These are phyloP conservation scores for Aspergillus egyptiacus DNA, from an alignment of 495 filamentous ascomycete genomes.

Conservation along the genomic window DNA sequence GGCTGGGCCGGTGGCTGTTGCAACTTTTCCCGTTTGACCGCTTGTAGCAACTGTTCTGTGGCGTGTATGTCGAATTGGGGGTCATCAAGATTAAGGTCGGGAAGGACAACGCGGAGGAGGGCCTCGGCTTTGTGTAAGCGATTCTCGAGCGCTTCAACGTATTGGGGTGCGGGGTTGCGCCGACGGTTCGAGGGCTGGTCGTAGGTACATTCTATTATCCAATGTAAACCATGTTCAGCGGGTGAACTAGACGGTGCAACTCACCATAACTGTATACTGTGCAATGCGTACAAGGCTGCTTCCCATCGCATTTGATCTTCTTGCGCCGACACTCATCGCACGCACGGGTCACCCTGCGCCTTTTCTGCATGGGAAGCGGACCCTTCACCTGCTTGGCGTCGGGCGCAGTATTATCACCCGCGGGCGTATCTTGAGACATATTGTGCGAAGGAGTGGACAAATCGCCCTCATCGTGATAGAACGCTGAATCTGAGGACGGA, in stretches of 20 bases:
- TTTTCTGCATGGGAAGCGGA: slow-evolving; percentile 68
- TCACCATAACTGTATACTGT: slow-evolving; percentile 97
- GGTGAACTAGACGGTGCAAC: slow-evolving; percentile 17
- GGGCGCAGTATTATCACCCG: slow-evolving; percentile 13
- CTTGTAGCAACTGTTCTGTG: slow-evolving; percentile 40
- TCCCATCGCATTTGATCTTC: slow-evolving; percentile 98
- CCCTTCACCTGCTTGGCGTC: slow-evolving; percentile 32
- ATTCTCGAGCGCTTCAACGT: slow-evolving; percentile 85
- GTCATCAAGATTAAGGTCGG: slow-evolving; percentile 79
- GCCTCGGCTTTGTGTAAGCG: slow-evolving; percentile 79
- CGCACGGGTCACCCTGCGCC: slow-evolving; percentile 80
- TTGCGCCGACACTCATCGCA: slow-evolving; percentile 96
- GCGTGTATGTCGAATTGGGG: slow-evolving; percentile 68
- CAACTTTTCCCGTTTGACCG: slow-evolving; percentile 25
- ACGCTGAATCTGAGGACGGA: slow-evolving; percentile 16
- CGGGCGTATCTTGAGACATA: slow-evolving; percentile 14
- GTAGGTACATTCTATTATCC: slow-evolving; percentile 80
- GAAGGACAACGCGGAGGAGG: slow-evolving; percentile 71
- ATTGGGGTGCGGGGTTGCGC: slow-evolving; percentile 90
- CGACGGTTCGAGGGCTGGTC: slow-evolving; percentile 95
- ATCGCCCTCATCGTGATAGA: slow-evolving; percentile 30
- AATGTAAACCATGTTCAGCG: slow-evolving; percentile 3
- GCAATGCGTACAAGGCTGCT: slow-evolving; percentile 96
- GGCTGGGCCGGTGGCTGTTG: slow-evolving; percentile 10
- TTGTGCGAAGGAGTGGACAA: slow-evolving; percentile 21